Evolutionary conservation across 1,139 yeast species (phyloP).

Genomic region (Debaryomyces subglobosus): DNA sequence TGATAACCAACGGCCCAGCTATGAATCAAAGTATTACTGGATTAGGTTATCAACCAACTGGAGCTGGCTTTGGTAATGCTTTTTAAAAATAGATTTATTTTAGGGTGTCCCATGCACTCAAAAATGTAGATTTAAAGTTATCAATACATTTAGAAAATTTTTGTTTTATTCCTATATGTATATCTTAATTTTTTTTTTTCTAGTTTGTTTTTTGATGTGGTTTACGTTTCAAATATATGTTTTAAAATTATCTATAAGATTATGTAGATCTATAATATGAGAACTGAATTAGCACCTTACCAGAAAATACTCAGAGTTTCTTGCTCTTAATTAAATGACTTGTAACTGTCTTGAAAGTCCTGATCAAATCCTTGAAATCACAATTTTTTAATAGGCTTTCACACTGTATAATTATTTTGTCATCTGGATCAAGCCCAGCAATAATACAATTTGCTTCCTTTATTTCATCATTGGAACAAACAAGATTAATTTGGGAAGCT

Average conservation of each 20-base stretch:
- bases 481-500: conserved; percentile 20
- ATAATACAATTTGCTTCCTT: conserved; percentile 16
- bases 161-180: background rate
- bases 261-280: conserved; percentile 1
- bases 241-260: conserved; percentile 8
- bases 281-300: conserved; percentile 3
- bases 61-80: conserved; percentile 67
- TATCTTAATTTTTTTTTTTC: background rate
- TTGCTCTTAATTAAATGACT: conserved; percentile 15
- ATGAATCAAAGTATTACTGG: conserved; percentile 32
- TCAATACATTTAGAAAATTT: background rate
- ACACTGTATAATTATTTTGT: conserved; percentile 15
- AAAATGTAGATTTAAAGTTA: conserved; percentile 3
- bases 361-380: conserved; percentile 20
- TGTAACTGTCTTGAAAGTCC: conserved; percentile 21
- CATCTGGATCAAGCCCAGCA: conserved; percentile 1
- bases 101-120: background rate
- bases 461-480: conserved; percentile 21
- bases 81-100: conserved; percentile 26
- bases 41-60: conserved; percentile 65
- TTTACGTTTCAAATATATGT: conserved; percentile 7
- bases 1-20: conserved; percentile 65
- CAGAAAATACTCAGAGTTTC: conserved; percentile 12
- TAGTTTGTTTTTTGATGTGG: conserved; percentile 7
- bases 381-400: conserved; percentile 22